Conservation (phyloP, 23 red algal species). For the Gracilaria domingensis region DNA sequence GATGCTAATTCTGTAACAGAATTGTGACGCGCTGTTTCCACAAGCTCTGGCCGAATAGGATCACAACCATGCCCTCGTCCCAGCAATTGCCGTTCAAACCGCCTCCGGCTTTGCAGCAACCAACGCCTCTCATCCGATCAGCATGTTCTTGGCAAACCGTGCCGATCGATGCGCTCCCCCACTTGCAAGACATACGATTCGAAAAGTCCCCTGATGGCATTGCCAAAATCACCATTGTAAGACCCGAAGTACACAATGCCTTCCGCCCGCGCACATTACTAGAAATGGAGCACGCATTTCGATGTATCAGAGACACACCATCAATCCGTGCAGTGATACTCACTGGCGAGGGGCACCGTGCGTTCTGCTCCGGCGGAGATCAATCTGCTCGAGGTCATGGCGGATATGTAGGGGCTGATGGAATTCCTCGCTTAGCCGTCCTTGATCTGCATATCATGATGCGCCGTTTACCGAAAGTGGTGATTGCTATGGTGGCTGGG, state of each 20-base stretch:
- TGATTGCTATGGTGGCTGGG: constrained; percentile 94
- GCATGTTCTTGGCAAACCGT: constrained; percentile 49
- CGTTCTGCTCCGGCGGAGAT: constrained; percentile 88
- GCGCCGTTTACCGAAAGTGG: constrained; percentile 82
- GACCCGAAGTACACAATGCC: constrained; percentile 73
- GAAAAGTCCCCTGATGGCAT: constrained; percentile 62
- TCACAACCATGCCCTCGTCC: background rate
- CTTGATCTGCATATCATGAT: constrained; percentile 88
- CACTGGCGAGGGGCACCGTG: constrained; percentile 69
- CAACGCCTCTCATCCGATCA: background rate
- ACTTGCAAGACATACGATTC: constrained; percentile 52
- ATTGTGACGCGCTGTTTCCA: background rate
- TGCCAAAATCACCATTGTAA: constrained; percentile 80
- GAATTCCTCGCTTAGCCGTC: constrained; percentile 76
- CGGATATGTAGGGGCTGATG: constrained; percentile 73
- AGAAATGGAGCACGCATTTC: constrained; percentile 74
- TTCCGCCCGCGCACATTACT: constrained; percentile 79
- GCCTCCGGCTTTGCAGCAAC: background rate
- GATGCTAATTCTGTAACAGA: too few relatives aligned
- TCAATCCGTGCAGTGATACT: constrained; percentile 74
- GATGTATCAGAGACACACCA: constrained; percentile 58
- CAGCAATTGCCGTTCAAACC: background rate
- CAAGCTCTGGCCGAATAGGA: background rate
- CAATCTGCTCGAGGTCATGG: constrained; percentile 72
- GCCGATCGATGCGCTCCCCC: constrained; percentile 8